Evolutionary conservation across 345 rosid species (phyloP), one percentile per base, ranked within the genome.

Genomic region (Aurinia saxatilis): DNA sequence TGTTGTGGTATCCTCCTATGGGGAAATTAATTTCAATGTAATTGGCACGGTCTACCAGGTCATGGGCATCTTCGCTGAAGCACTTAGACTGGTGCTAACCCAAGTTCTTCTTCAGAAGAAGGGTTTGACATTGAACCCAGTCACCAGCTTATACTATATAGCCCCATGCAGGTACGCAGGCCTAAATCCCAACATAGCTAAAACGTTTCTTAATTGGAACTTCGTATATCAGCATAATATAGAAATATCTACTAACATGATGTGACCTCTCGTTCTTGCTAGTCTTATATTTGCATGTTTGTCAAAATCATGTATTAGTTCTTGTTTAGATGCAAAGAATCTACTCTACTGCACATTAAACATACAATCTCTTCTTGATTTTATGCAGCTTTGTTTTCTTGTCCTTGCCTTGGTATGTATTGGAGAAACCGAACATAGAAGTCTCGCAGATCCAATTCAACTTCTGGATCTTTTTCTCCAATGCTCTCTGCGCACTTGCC

Each of bases 391-490:
- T 93, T 70, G 83, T 85, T 63, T 93, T 87, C 72, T 79, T 93
- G 51, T 87, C 84, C 68, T 86, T 79, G 56, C 97, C 99, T 33
- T 90, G 99, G 99, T 85, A 76, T 73, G 77, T 90, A 57, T 73
- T 90, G 74, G 99, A 87, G 90, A 82, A 75, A 82, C 91, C 89
- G 2, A 81, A 19, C 38, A 90, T 93, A 79, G 87, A 80, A 77
- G 80, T 84, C 50, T 72, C 90, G 27, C 95, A 82, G 78, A 79
- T 87, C 63, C 96, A 93, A 65, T 93, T 93, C 82, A 90, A 87
- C 73, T 90, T 90, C 72, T 93, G 99, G 97, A 85, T 90, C 66
- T 90, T 93, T 78, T 85, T 93, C 83, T 82, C 99, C 47, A 93
- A 90, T 51, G 99, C 99, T 36, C 73, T 87, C 33, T 84, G 96